Base-by-base conservation (phyloP, 2,329 filamentous ascomycete genomes). In the Chaetomiaceae sp. region DNA sequence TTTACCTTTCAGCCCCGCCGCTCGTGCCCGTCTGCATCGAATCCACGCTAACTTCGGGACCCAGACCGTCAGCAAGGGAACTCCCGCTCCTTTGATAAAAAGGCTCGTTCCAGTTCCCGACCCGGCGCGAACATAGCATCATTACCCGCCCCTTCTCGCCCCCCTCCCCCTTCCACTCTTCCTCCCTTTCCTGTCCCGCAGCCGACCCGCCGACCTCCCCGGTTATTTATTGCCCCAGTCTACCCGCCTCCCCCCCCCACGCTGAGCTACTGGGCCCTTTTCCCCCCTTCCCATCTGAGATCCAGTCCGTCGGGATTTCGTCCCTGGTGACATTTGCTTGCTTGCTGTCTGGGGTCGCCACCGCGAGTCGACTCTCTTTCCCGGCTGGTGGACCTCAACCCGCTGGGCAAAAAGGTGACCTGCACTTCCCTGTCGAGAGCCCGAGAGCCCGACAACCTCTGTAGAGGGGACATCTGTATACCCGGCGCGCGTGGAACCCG, bases 1-100 rank as follows among this genome's bases (percentile, higher is more conserved):
- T 49, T 52, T 40, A 13, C 39, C 30, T 53, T 55, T 54, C 51
- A 56, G 54, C 50, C 50, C 57, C 51, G 49, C 50, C 37, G 42
- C 50, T 49, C 44, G 43, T 48, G 41, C 33, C 40, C 40, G 41
- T 49, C 56, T 48, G 51, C 53, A 55, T 58, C 51, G 35, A 41
- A 37, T 48, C 47, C 54, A 57, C 52, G 55, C 60, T 62, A 62
- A 62, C 55, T 51, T 56, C 49, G 44, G 55, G 50, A 57, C 53
- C 58, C 54, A 62, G 56, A 51, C 54, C 59, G 51, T 55, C 56
- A 58, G 58, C 50, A 62, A 60, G 60, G 60, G 58, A 60, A 54
- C 55, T 58, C 60, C 60, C 57, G 57, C 58, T 45, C 55, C 48
- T 51, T n/a, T 55, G 48, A 51, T 55, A 58, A 59, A 60, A 59